Evolutionary conservation across 768 basidiomycete genomes (phyloP).

Genomic region (Trametes cingulata): DNA sequence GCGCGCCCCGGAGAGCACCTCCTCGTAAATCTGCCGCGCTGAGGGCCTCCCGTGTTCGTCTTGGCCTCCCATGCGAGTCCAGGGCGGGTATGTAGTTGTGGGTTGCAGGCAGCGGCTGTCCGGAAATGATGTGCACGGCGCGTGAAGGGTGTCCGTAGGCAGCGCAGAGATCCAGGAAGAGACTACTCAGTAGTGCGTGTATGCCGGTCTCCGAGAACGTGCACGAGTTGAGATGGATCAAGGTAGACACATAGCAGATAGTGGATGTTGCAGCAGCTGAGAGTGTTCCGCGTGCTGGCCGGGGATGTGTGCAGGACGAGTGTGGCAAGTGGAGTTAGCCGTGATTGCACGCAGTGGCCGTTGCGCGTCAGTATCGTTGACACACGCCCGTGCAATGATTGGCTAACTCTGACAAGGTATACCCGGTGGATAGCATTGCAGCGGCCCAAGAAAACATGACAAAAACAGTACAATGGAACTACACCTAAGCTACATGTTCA

Average conservation of each 20-base stretch:
- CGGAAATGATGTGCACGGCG: background rate
- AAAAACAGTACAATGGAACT: background rate
- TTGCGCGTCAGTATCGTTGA: slow-evolving; percentile 10
- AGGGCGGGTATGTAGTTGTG: background rate
- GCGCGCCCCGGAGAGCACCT: slow-evolving; percentile 50
- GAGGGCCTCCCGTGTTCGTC: slow-evolving; percentile 32
- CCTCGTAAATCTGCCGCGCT: slow-evolving; percentile 55
- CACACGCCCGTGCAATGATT: slow-evolving; percentile 13
- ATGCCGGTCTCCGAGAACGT: slow-evolving; percentile 3
- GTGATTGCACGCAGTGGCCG: background rate
- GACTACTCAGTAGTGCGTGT: background rate
- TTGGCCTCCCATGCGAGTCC: slow-evolving; percentile 12
- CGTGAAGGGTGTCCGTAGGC: slow-evolving; percentile 2
- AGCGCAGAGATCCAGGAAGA: slow-evolving; percentile 3
- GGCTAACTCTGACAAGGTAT: background rate
- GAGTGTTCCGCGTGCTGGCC: slow-evolving; percentile 6
- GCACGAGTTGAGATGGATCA: slow-evolving; percentile 4
- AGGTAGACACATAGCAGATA: slow-evolving; percentile 6
- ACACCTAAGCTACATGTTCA: slow-evolving; percentile 15
- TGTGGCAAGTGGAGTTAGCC: slow-evolving; percentile 10
- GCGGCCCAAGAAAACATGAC: background rate
- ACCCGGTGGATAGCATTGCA: background rate
- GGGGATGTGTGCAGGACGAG: background rate
- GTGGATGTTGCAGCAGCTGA: background rate
- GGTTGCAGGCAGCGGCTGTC: background rate